A percentile compares a stretch with the other conserved stretches of the same genome.
Evolutionary conservation across 352 stramenopile genomes (phyloP).

Genomic region (Phytophthora pseudosyringae): DNA sequence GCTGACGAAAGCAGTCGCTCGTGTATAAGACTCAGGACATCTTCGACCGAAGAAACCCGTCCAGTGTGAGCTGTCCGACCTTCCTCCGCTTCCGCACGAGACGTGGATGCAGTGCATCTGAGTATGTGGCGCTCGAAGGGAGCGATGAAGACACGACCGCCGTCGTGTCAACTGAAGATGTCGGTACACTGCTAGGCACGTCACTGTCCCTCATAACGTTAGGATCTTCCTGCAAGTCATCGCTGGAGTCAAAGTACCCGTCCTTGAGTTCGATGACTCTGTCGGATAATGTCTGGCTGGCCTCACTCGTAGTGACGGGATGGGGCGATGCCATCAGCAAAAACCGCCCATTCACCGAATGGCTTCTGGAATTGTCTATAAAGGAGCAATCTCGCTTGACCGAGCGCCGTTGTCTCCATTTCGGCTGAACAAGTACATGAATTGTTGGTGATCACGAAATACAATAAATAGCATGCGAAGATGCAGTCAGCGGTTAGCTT

Average conservation of each 20-base stretch:
- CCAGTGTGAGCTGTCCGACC: slow-evolving; percentile 55
- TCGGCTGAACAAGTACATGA: slow-evolving; percentile 13
- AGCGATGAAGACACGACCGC: slow-evolving; percentile 18
- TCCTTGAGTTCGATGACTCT: slow-evolving; percentile 51
- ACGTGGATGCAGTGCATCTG: slow-evolving; percentile 38
- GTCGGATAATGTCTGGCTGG: slow-evolving; percentile 23
- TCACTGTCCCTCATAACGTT: slow-evolving; percentile 25
- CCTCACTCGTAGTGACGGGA: slow-evolving; percentile 11
- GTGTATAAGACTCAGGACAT: slow-evolving; percentile 7
- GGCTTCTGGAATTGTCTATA: slow-evolving; percentile 41
- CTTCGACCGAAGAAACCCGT: slow-evolving; percentile 52
- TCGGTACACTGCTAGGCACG: slow-evolving; percentile 1
- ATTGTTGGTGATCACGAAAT: slow-evolving; percentile 8
- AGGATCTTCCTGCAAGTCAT: slow-evolving; percentile 33
- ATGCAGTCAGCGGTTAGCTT: neutral
- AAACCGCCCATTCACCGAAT: slow-evolving; percentile 25
- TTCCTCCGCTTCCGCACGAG: slow-evolving; percentile 57
- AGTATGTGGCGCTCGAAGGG: neutral
- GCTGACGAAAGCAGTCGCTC: neutral
- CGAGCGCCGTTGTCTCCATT: slow-evolving; percentile 59
- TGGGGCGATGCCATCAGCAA: slow-evolving; percentile 27
- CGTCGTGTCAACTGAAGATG: slow-evolving; percentile 20
- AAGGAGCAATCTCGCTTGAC: slow-evolving; percentile 72
- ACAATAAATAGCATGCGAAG: neutral
- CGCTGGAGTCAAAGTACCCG: slow-evolving; percentile 46